Conservation (phyloP, 495 filamentous ascomycete genomes). For the Neurospora sublineolata region DNA sequence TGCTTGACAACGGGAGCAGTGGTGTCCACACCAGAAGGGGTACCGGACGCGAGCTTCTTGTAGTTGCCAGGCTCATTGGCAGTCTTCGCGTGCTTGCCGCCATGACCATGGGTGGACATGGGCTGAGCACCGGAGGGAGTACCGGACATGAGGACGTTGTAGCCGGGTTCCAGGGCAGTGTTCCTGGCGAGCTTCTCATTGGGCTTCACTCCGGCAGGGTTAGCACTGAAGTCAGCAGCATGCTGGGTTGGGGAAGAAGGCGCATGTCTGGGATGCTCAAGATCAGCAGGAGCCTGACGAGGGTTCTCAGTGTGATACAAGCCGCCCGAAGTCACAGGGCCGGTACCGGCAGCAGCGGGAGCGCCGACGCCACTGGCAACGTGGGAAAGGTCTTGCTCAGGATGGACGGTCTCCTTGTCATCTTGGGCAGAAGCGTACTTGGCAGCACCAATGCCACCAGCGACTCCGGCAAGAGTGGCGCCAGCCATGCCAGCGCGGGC, state of each 20-base stretch:
- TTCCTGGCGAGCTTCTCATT: not conserved
- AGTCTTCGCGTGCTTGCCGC: not conserved
- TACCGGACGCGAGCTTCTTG: constrained; percentile 11
- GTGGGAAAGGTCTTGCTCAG: not conserved
- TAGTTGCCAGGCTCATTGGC: constrained; percentile 11
- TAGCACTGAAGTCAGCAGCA: not conserved
- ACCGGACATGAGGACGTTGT: not conserved
- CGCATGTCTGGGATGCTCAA: not conserved
- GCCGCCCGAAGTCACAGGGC: not conserved
- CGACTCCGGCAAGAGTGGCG: not conserved
- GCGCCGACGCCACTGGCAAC: not conserved
- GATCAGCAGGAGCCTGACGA: not conserved
- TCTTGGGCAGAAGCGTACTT: not conserved
- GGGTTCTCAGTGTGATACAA: not conserved
- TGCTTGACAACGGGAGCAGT: not conserved
- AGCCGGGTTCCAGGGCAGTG: not conserved
- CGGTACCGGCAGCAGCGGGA: not conserved
- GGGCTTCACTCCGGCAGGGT: not conserved
- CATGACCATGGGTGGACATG: not conserved
- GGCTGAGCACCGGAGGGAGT: not conserved
- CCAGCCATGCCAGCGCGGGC: not conserved
- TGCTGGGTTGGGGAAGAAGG: not conserved
- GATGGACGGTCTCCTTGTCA: not conserved
- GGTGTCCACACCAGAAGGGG: constrained; percentile 13
- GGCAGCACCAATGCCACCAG: not conserved